These are phyloP conservation scores for Penicillium vulpinum DNA, from an alignment of 2,329 filamentous ascomycete species.

Conservation along the genomic window DNA sequence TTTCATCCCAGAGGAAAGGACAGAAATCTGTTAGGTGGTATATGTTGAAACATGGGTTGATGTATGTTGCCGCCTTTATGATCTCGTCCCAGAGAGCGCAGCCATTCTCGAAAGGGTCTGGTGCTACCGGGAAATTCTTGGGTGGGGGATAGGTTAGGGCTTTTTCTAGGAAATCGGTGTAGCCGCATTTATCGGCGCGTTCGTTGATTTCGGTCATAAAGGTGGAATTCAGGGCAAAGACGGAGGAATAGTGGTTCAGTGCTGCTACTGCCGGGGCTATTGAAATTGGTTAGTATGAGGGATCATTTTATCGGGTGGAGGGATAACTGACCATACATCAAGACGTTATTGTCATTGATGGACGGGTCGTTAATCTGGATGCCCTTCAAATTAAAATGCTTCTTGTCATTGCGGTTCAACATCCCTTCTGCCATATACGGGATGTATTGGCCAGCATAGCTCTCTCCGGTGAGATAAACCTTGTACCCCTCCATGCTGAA, in stretches of 20 bases:
- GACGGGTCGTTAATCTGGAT: constrained; percentile 73
- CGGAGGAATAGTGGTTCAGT: constrained; percentile 41
- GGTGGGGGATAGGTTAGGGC: constrained; percentile 66
- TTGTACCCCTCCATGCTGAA: constrained; percentile 68
- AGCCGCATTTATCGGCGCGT: constrained; percentile 46
- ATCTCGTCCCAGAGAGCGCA: constrained; percentile 62
- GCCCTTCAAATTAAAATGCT: constrained; percentile 67
- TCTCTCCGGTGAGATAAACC: constrained; percentile 73
- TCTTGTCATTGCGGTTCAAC: constrained; percentile 65
- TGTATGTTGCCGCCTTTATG: constrained; percentile 50
- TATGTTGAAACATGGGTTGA: constrained; percentile 77
- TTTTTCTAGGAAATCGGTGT: constrained; percentile 44
- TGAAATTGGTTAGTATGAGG: constrained; percentile 1
- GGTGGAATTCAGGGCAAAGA: constrained; percentile 47
- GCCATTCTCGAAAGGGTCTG: constrained; percentile 44
- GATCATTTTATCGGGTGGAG: not conserved
- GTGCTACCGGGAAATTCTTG: constrained; percentile 57
- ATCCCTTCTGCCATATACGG: constrained; percentile 74
- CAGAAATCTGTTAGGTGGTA: constrained; percentile 73
- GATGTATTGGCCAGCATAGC: constrained; percentile 67
- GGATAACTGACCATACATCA: constrained; percentile 46
- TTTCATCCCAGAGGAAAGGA: constrained; percentile 65
- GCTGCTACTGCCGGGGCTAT: constrained; percentile 43
- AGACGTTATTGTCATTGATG: constrained; percentile 55
- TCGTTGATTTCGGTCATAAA: constrained; percentile 42